Percentiles rank a stretch among this genome's conserved stretches.
These are phyloP conservation scores for Deuterostichococcus epilithicus DNA, from an alignment of 139 green algal genomes.

Conservation along the genomic window DNA sequence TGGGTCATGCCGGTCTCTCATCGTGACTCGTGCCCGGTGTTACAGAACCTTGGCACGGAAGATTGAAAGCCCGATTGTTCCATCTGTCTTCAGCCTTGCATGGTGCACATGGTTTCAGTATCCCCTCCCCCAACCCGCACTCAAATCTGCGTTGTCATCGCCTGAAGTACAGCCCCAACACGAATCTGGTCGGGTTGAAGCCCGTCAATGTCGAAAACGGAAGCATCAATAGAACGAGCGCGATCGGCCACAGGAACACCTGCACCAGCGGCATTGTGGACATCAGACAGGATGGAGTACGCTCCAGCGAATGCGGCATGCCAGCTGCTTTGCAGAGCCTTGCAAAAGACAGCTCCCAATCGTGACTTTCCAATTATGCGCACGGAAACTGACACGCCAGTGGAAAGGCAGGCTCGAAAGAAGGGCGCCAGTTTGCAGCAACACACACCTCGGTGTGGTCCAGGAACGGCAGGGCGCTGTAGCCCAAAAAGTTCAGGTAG, in stretches of 20 bases:
- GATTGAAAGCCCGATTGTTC: too few relatives aligned
- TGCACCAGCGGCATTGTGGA: constrained; percentile 18
- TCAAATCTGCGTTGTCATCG: background rate
- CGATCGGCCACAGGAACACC: constrained; percentile 88
- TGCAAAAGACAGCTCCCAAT: background rate
- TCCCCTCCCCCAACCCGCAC: too few relatives aligned
- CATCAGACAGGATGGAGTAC: too few relatives aligned
- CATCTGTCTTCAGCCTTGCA: too few relatives aligned
- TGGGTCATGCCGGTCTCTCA: too few relatives aligned
- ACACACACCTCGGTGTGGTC: constrained; percentile 71
- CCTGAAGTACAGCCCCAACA: constrained; percentile 69
- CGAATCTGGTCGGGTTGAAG: constrained; percentile 78
- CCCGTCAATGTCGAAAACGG: constrained; percentile 62
- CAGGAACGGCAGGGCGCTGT: constrained; percentile 84
- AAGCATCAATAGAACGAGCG: constrained; percentile 53
- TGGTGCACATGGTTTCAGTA: too few relatives aligned
- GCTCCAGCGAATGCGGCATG: background rate
- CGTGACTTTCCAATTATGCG: background rate
- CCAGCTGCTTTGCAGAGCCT: background rate
- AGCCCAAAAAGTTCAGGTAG: constrained; percentile 96
- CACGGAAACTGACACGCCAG: constrained; percentile 49
- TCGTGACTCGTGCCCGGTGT: too few relatives aligned
- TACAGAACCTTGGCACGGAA: too few relatives aligned
- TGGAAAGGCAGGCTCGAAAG: constrained; percentile 17
- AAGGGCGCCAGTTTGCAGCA: background rate